Conservation (phyloP, 2,329 filamentous ascomycete genomes). For the Cadophora malorum region DNA sequence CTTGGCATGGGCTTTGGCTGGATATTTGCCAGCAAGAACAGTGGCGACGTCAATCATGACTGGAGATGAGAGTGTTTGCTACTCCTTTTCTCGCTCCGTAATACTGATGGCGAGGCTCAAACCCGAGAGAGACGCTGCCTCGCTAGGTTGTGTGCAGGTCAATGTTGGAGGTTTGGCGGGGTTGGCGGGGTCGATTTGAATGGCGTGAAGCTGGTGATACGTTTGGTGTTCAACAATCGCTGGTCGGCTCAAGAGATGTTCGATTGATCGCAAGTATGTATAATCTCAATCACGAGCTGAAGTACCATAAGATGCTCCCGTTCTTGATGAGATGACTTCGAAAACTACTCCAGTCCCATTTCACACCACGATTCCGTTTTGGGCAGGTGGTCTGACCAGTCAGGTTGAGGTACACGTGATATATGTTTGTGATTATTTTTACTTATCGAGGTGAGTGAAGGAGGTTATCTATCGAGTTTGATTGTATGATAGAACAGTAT, state of each 20-base stretch:
- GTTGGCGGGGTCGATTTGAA: too few relatives aligned
- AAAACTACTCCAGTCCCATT: background rate
- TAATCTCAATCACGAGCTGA: background rate
- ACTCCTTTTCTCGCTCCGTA: background rate
- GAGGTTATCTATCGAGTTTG: too few relatives aligned
- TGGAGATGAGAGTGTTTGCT: background rate
- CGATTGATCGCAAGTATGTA: background rate
- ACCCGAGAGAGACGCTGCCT: too few relatives aligned
- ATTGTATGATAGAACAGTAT: too few relatives aligned
- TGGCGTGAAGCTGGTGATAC: background rate
- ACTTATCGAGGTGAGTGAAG: too few relatives aligned
- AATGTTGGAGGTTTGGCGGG: background rate
- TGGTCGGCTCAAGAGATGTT: background rate
- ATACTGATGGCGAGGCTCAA: too few relatives aligned
- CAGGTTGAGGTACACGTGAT: background rate
- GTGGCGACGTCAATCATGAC: conserved; percentile 33
- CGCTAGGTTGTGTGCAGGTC: too few relatives aligned
- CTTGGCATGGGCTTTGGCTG: conserved; percentile 85
- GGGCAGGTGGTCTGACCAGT: background rate
- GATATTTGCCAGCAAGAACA: conserved; percentile 70
- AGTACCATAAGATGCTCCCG: background rate
- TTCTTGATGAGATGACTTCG: background rate
- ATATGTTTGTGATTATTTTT: background rate
- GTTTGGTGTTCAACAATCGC: background rate
- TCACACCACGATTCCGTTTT: background rate